Base-by-base conservation (phyloP, 306 rosid species). In the Sophora flavescens region DNA sequence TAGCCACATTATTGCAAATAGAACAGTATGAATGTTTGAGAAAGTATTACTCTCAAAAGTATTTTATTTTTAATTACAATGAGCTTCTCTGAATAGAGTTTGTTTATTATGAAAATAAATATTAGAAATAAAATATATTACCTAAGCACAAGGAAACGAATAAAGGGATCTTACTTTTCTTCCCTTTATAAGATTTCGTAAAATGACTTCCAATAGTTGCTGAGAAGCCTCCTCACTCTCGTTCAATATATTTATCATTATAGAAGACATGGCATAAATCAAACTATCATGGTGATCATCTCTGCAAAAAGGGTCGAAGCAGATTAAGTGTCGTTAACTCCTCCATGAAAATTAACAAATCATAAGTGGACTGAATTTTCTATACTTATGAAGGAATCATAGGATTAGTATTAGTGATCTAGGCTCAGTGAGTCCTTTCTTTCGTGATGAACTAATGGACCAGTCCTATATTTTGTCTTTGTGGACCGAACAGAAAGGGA, bases 181-280 rank as follows among this genome's bases (percentile, higher is more conserved):
- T 15, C 85, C 89, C 86, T 78, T 88, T 22, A 95, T 53, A 69
- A 95, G 90, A 84, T 92, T 95, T 57, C 35, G 88, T 64, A 95
- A 84, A 83, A 95, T 74, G 80, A 91, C 88, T 80, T 88, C 91
- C 86, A 92, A 81, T 26, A 92, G 92, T 62, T 75, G 77, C 79
- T 81, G 90, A 76, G 93, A 87, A 71, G 87, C 87, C 81, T 91
- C 97, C 87, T 92, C 89, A 2, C 88, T 82, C 68, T 78, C 88
- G 52, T 68, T 81, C 77, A 81, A 69, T 50, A 81, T 69, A 61
- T 69, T 77, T 73, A 74, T 59, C 86, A 85, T 84, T 75, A 92
- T 91, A 84, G 93, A 92, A 78, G 86, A 67, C 74, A 92, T 87
- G 59, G 91, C 84, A 76, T 78, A 72, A 57, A 86, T 72, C 86